Evolutionary conservation across 2,329 filamentous ascomycete species (phyloP).

Genomic region (Trichophyton rubrum): DNA sequence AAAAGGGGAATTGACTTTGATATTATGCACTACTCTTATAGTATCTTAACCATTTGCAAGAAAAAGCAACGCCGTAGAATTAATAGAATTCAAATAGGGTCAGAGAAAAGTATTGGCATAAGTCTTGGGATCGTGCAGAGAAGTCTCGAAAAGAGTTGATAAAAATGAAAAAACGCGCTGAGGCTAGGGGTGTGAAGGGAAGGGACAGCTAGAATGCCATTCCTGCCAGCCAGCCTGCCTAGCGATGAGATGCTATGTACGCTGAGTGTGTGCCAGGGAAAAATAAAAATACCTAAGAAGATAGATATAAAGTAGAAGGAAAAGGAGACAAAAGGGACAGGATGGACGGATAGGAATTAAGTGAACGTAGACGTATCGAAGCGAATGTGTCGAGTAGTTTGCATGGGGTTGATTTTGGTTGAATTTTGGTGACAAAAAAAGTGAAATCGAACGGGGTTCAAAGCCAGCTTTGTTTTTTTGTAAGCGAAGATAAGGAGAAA

Average conservation of each 20-base stretch:
- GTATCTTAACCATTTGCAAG: neutral
- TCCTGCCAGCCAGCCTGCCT: neutral
- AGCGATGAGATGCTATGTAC: neutral
- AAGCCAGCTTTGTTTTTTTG: neutral
- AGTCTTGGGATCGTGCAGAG: slow-evolving; percentile 2
- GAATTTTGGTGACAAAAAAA: too few relatives aligned
- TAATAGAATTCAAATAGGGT: neutral
- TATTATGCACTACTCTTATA: slow-evolving; percentile 1
- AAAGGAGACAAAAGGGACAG: slow-evolving; percentile 10
- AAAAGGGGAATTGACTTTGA: neutral
- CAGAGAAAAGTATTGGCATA: neutral
- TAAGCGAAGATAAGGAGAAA: neutral
- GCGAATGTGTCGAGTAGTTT: slow-evolving; percentile 9
- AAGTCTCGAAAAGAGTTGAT: neutral
- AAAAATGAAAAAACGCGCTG: too few relatives aligned
- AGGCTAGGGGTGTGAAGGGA: too few relatives aligned
- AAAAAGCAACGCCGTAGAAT: neutral
- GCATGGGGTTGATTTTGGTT: neutral
- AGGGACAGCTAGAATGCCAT: too few relatives aligned
- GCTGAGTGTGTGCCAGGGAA: neutral
- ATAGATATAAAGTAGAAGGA: slow-evolving; percentile 1
- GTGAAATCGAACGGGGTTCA: neutral
- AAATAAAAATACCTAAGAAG: neutral
- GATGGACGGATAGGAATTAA: slow-evolving; percentile 7
- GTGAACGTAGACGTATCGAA: slow-evolving; percentile 9